Evolutionary conservation across 306 rosid genomes (phyloP).

Genomic region (Vachellia collinsii): DNA sequence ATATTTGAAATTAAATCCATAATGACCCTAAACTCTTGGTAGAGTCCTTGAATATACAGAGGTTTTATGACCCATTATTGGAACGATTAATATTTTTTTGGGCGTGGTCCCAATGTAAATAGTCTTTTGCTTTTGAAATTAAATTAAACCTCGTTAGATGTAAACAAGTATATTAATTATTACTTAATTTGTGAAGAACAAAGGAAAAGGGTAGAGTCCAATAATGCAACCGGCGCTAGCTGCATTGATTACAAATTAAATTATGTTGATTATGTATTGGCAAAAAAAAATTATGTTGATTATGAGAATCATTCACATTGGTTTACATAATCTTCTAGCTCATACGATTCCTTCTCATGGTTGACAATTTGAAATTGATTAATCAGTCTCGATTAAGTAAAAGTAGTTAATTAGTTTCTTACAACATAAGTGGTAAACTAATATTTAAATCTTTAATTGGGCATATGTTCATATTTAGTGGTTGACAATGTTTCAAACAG

Average conservation of each 20-base stretch:
- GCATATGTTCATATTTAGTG: too few species aligned
- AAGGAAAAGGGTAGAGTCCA: conserved; percentile 12
- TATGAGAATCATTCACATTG: conserved; percentile 44
- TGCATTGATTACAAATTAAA: background rate
- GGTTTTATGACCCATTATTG: too few species aligned
- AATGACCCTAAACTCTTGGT: too few species aligned
- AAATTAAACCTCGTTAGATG: background rate
- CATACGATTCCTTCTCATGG: background rate
- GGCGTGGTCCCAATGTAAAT: background rate
- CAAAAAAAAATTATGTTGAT: background rate
- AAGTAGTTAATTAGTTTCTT: too few species aligned
- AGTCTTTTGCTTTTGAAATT: background rate
- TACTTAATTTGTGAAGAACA: background rate
- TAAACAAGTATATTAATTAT: background rate
- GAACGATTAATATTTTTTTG: too few species aligned
- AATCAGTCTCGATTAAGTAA: too few species aligned
- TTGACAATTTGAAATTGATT: background rate
- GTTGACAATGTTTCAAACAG: too few species aligned
- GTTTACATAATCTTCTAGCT: background rate
- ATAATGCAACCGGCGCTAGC: background rate
- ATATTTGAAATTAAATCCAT: too few species aligned
- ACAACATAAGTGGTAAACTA: too few species aligned
- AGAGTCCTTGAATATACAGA: too few species aligned
- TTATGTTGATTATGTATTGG: background rate
- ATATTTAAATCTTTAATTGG: too few species aligned